Conservation (phyloP, 148 eudicot genomes). For the Linanthus parryae region DNA sequence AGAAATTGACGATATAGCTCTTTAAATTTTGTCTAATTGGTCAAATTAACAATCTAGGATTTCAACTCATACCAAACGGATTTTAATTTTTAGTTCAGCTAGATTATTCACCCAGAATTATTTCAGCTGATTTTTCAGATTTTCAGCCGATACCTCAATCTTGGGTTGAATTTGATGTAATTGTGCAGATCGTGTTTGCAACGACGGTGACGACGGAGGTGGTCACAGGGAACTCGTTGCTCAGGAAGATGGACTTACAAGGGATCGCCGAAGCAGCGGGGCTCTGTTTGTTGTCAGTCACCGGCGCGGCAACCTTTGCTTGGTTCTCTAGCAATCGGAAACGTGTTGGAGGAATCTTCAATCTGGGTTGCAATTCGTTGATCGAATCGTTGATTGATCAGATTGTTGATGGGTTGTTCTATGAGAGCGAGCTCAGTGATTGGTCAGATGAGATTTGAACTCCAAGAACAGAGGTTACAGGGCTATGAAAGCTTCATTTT, state of each 20-base stretch:
- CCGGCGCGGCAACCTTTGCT: conserved; percentile 66
- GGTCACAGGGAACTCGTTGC: conserved; percentile 68
- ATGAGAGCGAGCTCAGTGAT: conserved; percentile 40
- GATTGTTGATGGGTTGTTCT: conserved; percentile 76
- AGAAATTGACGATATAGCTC: no score
- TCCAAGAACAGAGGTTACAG: conserved; percentile 58
- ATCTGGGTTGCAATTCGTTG: conserved; percentile 54
- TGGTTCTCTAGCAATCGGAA: conserved; percentile 57
- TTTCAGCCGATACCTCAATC: no score
- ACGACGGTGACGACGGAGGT: conserved; percentile 53
- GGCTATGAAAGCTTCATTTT: no score
- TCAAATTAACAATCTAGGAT: no score
- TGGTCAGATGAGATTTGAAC: conserved; percentile 44
- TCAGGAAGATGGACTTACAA: conserved; percentile 64
- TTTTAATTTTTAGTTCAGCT: no score
- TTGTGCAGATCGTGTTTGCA: conserved; percentile 59
- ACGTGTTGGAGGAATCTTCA: conserved; percentile 55
- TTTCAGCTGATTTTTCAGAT: no score
- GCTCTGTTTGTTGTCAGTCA: conserved; percentile 41
- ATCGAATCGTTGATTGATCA: conserved; percentile 71
- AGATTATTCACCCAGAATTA: no score
- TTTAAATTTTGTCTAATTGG: no score
- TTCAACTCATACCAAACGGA: no score
- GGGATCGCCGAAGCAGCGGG: conserved; percentile 63
- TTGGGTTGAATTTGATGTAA: no score